Base-by-base conservation (phyloP, 768 basidiomycete genomes). In the Cubamyces lactineus region DNA sequence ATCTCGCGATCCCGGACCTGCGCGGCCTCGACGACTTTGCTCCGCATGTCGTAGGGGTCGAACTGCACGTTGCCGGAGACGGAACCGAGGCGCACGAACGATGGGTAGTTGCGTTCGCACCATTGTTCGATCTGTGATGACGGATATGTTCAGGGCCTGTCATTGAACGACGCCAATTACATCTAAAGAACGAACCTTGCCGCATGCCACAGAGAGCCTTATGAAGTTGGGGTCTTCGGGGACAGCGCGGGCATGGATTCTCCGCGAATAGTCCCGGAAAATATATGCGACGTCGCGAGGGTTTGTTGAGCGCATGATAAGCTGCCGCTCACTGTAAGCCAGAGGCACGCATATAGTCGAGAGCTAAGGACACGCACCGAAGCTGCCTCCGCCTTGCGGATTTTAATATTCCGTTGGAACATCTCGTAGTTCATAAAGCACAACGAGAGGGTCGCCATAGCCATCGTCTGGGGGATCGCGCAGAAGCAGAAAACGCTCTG, bases 401-500 rank as follows among this genome's bases (percentile, higher is more conserved):
- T 99, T 78, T 99, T 98, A 72, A 97, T 87, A 72, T 97, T 96
- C 69, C 82, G 76, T 66, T 89, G 82, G 75, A 98, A 86, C 83
- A 98, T 90, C 8, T 78, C 78, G 8, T 84, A 84, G 76, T 98
- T 98, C 92, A 93, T 95, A 78, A 95, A 98, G 74, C 94, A 96
- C 48, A 92, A 75, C 52, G 88, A 85, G 21, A 99, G 82, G 8
- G 96, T 98, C 11, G 96, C 96, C 65, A 99, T 89, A 0, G 96
- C 95, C 96, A 98, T 98, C 13, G 88, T 84, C 17, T 88, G 91
- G 6, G 96, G 96, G 61, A 98, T 91, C 0, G 96, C 94, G 67
- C 92, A 94, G 76, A 98, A 98, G 72, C 92, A 92, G 82, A 98
- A 98, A 19, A 97, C 87, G 59, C 83, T 90, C 77, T 98, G 96